phyloP scores from a whole-genome alignment of 139 green algal species.

The Picochlorum sp. region DNA sequence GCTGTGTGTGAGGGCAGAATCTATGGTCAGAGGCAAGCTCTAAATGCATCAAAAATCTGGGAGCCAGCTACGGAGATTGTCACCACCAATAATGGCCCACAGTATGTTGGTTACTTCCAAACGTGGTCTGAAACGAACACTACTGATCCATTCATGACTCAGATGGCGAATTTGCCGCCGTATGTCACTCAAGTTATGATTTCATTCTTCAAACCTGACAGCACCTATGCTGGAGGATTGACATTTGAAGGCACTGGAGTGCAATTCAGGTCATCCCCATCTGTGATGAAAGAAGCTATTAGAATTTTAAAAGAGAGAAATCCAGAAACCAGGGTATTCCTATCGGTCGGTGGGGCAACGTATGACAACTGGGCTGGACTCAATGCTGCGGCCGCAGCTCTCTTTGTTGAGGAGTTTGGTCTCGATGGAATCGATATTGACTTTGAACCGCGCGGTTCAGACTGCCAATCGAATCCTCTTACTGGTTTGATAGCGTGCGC shows the following conservation, averaged over 20 bases:
- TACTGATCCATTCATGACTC: background rate
- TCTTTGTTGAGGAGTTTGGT: conserved; percentile 11
- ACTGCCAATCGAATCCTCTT: background rate
- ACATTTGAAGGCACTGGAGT: conserved; percentile 15
- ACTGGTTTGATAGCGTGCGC: background rate
- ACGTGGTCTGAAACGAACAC: conserved; percentile 24
- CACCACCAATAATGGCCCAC: background rate
- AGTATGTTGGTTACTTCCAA: conserved; percentile 32
- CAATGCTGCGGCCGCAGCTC: background rate
- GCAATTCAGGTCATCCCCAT: background rate
- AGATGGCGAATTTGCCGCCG: conserved; percentile 28
- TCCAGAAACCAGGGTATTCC: background rate
- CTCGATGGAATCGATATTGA: conserved; percentile 10
- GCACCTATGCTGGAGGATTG: conserved; percentile 6
- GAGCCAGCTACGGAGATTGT: background rate
- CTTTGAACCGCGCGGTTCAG: conserved; percentile 3
- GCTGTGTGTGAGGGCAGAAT: background rate
- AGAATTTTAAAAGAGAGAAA: background rate
- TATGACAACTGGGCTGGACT: conserved; percentile 6
- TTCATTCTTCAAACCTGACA: conserved; percentile 6
- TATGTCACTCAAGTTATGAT: conserved; percentile 27
- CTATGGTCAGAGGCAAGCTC: background rate
- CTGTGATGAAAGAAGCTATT: conserved; percentile 9
- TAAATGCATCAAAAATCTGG: background rate
- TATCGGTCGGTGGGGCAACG: conserved; percentile 6